Base-by-base conservation (phyloP, 345 rosid species). In the Balakata baccata region DNA sequence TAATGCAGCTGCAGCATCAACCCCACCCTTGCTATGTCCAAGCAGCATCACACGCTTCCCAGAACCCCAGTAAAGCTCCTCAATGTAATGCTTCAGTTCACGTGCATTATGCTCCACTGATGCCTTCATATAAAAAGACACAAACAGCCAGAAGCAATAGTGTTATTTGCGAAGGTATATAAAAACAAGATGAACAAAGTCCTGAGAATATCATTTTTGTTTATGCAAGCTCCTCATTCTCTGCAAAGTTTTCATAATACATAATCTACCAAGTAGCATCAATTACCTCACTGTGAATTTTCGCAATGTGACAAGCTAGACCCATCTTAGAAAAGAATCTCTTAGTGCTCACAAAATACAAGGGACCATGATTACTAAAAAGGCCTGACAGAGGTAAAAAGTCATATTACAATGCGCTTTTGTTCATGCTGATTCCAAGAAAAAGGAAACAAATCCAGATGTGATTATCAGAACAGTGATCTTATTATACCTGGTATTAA, bases 1-100 rank as follows among this genome's bases (percentile, higher is more conserved):
- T 66, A 90, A 82, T 22, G 92, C 89, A n/a, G 91, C 92, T n/a
- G 91, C 89, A 78, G 86, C 89, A 85, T 90, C 92, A 74, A 88
- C 86, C 76, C 90, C 91, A 1, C 92, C 92, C 74, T 90, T 88
- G 85, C 95, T 90, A 80, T 90, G 95, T 46, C 92, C 92, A 39
- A 88, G 90, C 68, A 90, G 77, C 91, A 88, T 85, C 73, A 88
- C 86, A 51, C 75, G 83, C 84, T 90, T 90, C 53, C 89, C 87
- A 2, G 87, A 88, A 10, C 95, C 91, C 95, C 95, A 90, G 60
- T 85, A 88, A 63, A 90, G 88, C 77, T 90, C 95, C 72, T 88
- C 91, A 0, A 90, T 87, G 79, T 90, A 88, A 50, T 87, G 92
- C 81, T 88, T 90, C 76, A 88, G 82, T 64, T 85, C 89, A 86